phyloP scores from a whole-genome alignment of 495 filamentous ascomycete genomes.

The Talaromyces liani region DNA sequence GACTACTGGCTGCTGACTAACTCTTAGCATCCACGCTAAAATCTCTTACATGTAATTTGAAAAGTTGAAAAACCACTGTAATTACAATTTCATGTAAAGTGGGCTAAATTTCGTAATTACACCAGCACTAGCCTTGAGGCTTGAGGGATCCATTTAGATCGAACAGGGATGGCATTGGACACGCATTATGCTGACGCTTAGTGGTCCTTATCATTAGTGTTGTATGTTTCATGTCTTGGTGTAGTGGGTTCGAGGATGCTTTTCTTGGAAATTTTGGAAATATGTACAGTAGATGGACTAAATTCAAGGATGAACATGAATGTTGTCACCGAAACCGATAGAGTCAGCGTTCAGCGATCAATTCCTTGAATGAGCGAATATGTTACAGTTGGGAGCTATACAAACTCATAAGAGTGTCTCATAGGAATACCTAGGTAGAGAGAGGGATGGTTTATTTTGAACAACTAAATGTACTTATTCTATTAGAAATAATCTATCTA shows the following conservation, averaged over 20 bases:
- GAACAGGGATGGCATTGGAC: neutral
- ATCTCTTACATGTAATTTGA: too few relatives aligned
- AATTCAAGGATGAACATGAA: neutral
- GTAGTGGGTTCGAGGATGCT: neutral
- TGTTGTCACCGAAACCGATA: neutral
- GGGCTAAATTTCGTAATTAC: too few relatives aligned
- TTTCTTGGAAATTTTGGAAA: neutral
- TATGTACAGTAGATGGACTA: too few relatives aligned
- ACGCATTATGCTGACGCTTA: neutral
- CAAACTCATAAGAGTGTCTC: neutral
- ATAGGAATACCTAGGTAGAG: neutral
- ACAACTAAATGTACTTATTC: neutral
- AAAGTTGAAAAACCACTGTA: too few relatives aligned
- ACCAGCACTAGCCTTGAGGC: neutral
- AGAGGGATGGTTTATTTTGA: neutral
- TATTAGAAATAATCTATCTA: neutral
- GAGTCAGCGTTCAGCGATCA: neutral
- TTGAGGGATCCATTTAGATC: neutral
- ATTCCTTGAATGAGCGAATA: neutral
- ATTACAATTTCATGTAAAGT: too few relatives aligned
- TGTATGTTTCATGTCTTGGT: neutral
- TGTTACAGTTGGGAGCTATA: neutral
- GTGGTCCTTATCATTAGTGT: neutral
- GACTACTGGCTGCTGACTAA: too few relatives aligned
- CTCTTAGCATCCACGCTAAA: too few relatives aligned